Evolutionary conservation across 805 yeast genomes (phyloP).

Genomic region (Yarrowia divulgata): DNA sequence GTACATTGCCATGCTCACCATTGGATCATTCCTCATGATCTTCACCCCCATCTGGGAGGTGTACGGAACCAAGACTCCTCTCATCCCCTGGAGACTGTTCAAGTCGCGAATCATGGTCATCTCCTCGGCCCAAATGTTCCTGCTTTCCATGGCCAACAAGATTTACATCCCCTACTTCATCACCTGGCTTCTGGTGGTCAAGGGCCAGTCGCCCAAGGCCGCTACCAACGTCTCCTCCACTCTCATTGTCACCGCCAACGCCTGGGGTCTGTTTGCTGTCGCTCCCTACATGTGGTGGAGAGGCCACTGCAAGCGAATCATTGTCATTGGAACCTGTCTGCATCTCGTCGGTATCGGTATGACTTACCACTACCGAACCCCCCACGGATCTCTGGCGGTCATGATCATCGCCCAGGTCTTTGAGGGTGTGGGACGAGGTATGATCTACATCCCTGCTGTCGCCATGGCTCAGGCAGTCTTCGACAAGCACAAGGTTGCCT

Average conservation of each 20-base stretch:
- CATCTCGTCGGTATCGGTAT: slow-evolving; percentile 30
- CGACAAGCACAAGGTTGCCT: slow-evolving; percentile 34
- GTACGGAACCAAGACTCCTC: slow-evolving; percentile 21
- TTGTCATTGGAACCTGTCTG: slow-evolving; percentile 31
- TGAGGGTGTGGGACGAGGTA: slow-evolving; percentile 37
- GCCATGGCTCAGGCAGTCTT: slow-evolving; percentile 38
- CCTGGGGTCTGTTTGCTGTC: slow-evolving; percentile 31
- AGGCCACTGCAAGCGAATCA: slow-evolving; percentile 33
- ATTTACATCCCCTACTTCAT: slow-evolving; percentile 33
- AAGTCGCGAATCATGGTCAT: slow-evolving; percentile 32
- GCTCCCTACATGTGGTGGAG: slow-evolving; percentile 39
- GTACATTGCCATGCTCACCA: slow-evolving; percentile 26
- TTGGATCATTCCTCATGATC: slow-evolving; percentile 24
- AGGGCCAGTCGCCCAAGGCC: slow-evolving; percentile 32
- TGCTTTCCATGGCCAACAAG: slow-evolving; percentile 36
- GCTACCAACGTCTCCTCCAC: slow-evolving; percentile 37
- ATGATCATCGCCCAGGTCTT: slow-evolving; percentile 38
- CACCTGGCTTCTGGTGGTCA: slow-evolving; percentile 35
- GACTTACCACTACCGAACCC: slow-evolving; percentile 36
- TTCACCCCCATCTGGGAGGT: slow-evolving; percentile 37
- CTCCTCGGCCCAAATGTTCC: slow-evolving; percentile 33
- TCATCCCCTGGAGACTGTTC: slow-evolving; percentile 32
- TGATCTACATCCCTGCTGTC: slow-evolving; percentile 37
- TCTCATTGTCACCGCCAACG: slow-evolving; percentile 33
- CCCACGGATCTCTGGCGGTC: slow-evolving; percentile 18